These are phyloP conservation scores for Stemphylium beticola DNA, from an alignment of 2,329 filamentous ascomycete genomes.

Conservation along the genomic window DNA sequence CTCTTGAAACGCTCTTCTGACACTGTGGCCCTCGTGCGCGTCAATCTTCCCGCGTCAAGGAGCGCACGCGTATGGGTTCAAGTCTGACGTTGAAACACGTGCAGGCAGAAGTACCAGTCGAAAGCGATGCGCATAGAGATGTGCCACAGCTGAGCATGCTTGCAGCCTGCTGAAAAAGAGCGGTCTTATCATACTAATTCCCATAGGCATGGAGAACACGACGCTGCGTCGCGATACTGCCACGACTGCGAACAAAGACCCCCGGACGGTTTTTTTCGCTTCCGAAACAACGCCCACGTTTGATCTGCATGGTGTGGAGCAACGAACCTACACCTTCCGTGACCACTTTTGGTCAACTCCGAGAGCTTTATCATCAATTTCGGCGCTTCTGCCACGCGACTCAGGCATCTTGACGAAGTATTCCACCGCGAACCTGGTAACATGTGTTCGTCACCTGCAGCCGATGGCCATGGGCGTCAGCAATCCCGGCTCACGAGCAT, in stretches of 20 bases:
- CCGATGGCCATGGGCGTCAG: slow-evolving; percentile 27
- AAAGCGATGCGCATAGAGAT: not conserved
- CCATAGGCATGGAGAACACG: no score
- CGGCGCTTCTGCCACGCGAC: not conserved
- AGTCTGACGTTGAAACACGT: slow-evolving; percentile 1
- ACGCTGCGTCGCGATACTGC: no score
- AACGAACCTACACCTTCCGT: not conserved
- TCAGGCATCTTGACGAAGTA: not conserved
- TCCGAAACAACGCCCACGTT: slow-evolving; percentile 4
- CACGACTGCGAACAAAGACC: not conserved
- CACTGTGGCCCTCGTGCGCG: slow-evolving; percentile 17
- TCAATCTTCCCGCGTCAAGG: not conserved
- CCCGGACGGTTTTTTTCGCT: not conserved
- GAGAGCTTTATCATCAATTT: not conserved
- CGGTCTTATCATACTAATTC: no score
- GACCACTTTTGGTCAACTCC: not conserved
- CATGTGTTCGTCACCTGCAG: slow-evolving; percentile 18
- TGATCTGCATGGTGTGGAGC: not conserved
- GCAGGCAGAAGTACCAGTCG: not conserved
- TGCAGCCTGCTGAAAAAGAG: no score
- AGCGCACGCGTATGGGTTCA: not conserved
- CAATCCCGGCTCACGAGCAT: slow-evolving; percentile 13
- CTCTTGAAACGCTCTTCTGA: slow-evolving; percentile 27
- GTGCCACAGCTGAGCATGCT: no score
- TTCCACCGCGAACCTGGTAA: not conserved